Percentiles rank a stretch among this genome's conserved stretches.
Conservation (phyloP, 768 basidiomycete species). For the Termitomyces sp. region DNA sequence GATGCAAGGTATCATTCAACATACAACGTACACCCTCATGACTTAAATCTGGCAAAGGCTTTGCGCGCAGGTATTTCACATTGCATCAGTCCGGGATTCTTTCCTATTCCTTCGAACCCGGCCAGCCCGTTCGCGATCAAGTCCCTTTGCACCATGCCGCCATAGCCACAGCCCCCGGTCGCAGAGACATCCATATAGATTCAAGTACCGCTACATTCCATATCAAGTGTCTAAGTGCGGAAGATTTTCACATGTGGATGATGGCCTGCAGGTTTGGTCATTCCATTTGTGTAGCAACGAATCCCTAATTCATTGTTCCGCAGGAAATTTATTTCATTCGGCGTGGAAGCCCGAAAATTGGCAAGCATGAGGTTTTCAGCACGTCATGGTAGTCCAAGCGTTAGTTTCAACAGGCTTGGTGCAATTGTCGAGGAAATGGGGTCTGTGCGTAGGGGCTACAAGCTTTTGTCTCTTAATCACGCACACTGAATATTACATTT, state of each 20-base stretch:
- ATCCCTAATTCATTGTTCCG: neutral
- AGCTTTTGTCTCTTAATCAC: neutral
- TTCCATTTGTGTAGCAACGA: neutral
- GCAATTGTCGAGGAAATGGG: conserved; percentile 63
- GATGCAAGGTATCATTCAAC: conserved; percentile 62
- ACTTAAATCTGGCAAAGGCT: conserved; percentile 41
- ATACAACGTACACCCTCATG: neutral
- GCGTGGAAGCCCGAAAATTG: conserved; percentile 37
- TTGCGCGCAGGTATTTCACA: conserved; percentile 79
- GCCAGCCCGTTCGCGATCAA: conserved; percentile 66
- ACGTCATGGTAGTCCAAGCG: conserved; percentile 31
- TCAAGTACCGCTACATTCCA: conserved; percentile 75
- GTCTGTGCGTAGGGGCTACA: conserved; percentile 34
- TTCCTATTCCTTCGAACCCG: conserved; percentile 69
- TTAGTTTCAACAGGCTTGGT: conserved; percentile 42
- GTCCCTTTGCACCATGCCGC: conserved; percentile 63
- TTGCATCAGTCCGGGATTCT: conserved; percentile 65
- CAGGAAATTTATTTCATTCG: conserved; percentile 61
- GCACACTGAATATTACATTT: neutral
- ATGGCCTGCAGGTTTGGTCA: conserved; percentile 55
- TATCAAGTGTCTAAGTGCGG: conserved; percentile 65
- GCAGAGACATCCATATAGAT: conserved; percentile 79
- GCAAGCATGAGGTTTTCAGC: conserved; percentile 33
- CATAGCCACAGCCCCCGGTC: conserved; percentile 68
- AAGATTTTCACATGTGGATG: conserved; percentile 76